Evolutionary conservation across 2,329 filamentous ascomycete species (phyloP), one percentile per base, ranked within the genome.

Genomic region (Chrysosporium queenslandicum): DNA sequence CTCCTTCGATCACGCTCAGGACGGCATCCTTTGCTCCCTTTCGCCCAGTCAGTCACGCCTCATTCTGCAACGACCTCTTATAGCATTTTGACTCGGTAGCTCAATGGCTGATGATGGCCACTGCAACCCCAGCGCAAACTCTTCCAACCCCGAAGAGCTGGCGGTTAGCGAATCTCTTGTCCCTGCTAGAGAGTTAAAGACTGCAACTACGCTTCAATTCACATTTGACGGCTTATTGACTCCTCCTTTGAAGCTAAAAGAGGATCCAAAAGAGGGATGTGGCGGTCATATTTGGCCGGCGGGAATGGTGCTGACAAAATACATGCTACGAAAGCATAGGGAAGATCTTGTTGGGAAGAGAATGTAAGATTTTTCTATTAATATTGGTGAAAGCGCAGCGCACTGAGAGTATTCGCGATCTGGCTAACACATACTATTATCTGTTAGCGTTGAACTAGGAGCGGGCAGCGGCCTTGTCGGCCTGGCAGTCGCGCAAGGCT

Each of bases 241-340:
- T 18, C 72, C 78, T 45, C 82, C 86, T 41, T 76, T 97, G 56
- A 76, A 79, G 55, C 79, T 97, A 14, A 85, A 87, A 62, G 89
- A 96, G 68, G 90, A 97, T 68, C 77, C 95, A 45, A 81, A 80
- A 53, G 81, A 86, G 57, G 92, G 92, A 55, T 97, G 92, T 68
- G 92, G 92, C 46, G 92, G 92, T 2, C 87, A 94, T 69, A 77
- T 94, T 9, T 97, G 92, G 92, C 91, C 90, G 2, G 91, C 91
- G 0, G 92, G 92, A 9, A 86, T 94, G 81, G 80, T 92, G 14
- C 75, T 98, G 50, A 80, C 86, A 18, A 87, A 85, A 68, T 94
- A 97, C 66, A 79, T 97, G 77, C 75, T 97, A 54, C 79, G 83
- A 49, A 83, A 83, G 63, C 85, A 87, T 60, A 74, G 73, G 56